Conservation (phyloP, 768 basidiomycete species). For the Leucocoprinus sp. region DNA sequence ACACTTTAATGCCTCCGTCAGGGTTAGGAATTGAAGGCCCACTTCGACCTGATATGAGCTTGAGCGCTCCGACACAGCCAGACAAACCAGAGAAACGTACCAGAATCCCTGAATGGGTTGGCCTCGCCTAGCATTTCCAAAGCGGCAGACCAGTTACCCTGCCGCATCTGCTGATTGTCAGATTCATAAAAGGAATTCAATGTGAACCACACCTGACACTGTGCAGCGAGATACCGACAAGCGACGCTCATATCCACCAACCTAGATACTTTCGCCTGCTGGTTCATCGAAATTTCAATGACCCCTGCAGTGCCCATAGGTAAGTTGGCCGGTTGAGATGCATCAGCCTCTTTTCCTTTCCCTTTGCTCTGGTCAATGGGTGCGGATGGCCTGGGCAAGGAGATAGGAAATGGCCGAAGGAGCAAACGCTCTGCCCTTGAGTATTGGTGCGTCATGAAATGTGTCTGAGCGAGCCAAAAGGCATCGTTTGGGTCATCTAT, state of each 20-base stretch:
- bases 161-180: constrained; percentile 44
- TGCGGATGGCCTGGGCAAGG: constrained; percentile 32
- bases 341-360: constrained; percentile 51
- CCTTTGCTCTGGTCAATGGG: constrained; percentile 45
- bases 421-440: constrained; percentile 88
- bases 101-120: constrained; percentile 76
- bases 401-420: constrained; percentile 71
- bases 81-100: constrained; percentile 24
- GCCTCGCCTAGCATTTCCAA: constrained; percentile 89
- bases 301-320: constrained; percentile 68
- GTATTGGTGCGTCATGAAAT: constrained; percentile 94
- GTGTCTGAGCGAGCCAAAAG: constrained; percentile 98
- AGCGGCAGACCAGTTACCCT: constrained; percentile 89
- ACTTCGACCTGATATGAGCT: constrained; percentile 37
- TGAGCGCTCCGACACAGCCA: background rate
- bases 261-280: constrained; percentile 59
- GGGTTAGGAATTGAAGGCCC: constrained; percentile 69
- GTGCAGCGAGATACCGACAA: constrained; percentile 93
- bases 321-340: constrained; percentile 24
- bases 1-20: constrained; percentile 92
- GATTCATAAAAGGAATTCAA: constrained; percentile 1
- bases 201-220: constrained; percentile 85
- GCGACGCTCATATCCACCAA: constrained; percentile 93
- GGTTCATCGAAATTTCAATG: constrained; percentile 58
- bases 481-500: constrained; percentile 94